These are phyloP conservation scores for Vigna trinervia DNA, from an alignment of 306 rosid genomes.

Conservation along the genomic window DNA sequence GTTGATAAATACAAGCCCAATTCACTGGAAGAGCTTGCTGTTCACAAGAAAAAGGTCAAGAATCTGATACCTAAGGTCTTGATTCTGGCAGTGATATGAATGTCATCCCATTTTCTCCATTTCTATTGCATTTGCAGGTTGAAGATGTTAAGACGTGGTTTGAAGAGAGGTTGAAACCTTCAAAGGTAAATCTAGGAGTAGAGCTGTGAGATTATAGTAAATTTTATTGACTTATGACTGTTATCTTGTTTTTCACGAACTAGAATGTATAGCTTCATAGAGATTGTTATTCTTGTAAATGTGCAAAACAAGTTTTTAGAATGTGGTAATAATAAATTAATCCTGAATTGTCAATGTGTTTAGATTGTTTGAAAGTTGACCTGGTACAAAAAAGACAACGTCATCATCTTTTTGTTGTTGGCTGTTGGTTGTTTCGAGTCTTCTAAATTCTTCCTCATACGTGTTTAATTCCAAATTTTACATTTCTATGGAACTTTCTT, in stretches of 20 bases:
- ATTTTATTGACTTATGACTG: background rate
- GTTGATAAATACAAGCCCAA: conserved; percentile 80
- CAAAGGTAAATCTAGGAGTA: conserved; percentile 60
- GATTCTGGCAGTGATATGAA: conserved; percentile 23
- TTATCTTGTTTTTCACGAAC: conserved; percentile 4
- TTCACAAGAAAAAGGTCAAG: conserved; percentile 86
- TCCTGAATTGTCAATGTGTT: conserved; percentile 12
- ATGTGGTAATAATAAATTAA: conserved; percentile 14
- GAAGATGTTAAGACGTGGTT: conserved; percentile 84
- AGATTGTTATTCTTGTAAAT: conserved; percentile 21
- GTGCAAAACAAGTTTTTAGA: background rate
- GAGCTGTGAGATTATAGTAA: conserved; percentile 6
- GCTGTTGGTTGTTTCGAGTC: conserved; percentile 34
- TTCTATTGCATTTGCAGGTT: conserved; percentile 58
- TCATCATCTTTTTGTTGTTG: conserved; percentile 25
- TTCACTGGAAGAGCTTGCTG: conserved; percentile 83
- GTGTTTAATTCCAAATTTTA: conserved; percentile 17
- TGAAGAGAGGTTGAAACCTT: conserved; percentile 73
- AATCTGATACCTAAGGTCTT: conserved; percentile 30
- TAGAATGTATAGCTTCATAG: conserved; percentile 13
- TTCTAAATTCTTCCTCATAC: conserved; percentile 17
- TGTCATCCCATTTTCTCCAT: conserved; percentile 19
- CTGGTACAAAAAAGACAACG: conserved; percentile 8
- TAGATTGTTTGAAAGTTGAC: conserved; percentile 15
- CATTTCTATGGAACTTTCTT: background rate